These are phyloP conservation scores for Metschnikowia colocasiae DNA, from an alignment of 805 yeast species.

Conservation along the genomic window DNA sequence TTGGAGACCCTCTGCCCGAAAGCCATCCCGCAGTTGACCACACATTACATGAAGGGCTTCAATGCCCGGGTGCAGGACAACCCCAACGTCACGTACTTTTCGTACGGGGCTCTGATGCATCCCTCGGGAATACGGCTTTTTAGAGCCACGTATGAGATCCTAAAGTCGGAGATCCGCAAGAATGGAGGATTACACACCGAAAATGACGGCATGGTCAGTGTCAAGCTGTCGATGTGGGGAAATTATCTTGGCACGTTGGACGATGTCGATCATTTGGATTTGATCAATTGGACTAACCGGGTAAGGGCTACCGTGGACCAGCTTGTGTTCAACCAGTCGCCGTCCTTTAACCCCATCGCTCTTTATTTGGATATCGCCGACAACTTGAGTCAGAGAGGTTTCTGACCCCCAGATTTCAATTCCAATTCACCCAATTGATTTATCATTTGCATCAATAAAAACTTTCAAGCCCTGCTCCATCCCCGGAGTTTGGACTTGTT, in stretches of 20 bases:
- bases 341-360: constrained; percentile 61
- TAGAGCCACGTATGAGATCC: constrained; percentile 58
- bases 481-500: too few relatives aligned
- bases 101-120: constrained; percentile 73
- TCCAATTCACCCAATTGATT: too few relatives aligned
- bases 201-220: constrained; percentile 86
- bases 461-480: background rate
- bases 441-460: too few relatives aligned
- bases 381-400: constrained; percentile 55
- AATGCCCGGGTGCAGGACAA: constrained; percentile 51
- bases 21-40: constrained; percentile 63
- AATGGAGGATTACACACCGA: constrained; percentile 41
- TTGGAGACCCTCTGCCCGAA: constrained; percentile 23
- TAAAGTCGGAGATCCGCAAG: constrained; percentile 29
- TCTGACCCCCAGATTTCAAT: constrained; percentile 34
- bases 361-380: constrained; percentile 68
- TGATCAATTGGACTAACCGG: constrained; percentile 76
- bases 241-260: constrained; percentile 72
- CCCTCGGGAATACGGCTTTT: constrained; percentile 66
- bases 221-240: constrained; percentile 80
- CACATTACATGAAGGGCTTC: constrained; percentile 48
- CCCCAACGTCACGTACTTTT: constrained; percentile 66
- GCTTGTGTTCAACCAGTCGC: constrained; percentile 26
- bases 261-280: constrained; percentile 79
- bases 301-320: constrained; percentile 37